Evolutionary conservation across 2,329 filamentous ascomycete species (phyloP), one percentile per base, ranked within the genome.

Genomic region (Colletotrichum limetticola): DNA sequence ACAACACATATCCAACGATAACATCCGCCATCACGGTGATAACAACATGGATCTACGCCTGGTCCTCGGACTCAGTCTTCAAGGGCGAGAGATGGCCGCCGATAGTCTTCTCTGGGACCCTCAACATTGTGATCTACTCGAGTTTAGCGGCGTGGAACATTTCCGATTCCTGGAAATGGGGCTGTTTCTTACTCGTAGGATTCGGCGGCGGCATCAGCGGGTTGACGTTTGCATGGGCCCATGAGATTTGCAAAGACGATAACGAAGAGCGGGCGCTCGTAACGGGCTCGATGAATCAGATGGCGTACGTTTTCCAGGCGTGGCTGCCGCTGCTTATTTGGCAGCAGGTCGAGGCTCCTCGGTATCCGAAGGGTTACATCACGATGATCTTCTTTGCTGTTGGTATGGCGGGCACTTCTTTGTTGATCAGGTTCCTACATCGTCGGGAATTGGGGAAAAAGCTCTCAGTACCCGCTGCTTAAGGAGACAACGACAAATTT

Each of bases 271-370:
- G 91, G 11, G 91, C 92, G 0, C 82, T 94, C 4, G 90, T 93
- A 0, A 87, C 91, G 0, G 91, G 86, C 0, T 82, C 85, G 19
- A 93, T 93, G 90, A 94, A 93, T 72, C 88, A 92, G 78, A 87
- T 93, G 83, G 91, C 91, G 0, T 93, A 93, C 72, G 90, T 93
- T 1, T 81, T 94, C 56, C 91, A 93, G 77, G 90, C 91, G 0
- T 94, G 91, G 91, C 79, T 94, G 55, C 92, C 92, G 7, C 84
- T 92, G 37, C 78, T 92, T 9, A 86, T 92, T 11, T 93, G 91
- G 91, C 88, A 91, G 80, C 89, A 91, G 77, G 84, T 91, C 0
- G 90, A 92, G 69, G 89, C 87, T 0, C 91, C 91, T 0, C 75
- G 82, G 56, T 93, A 92, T 68, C 83, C 81, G 1, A 92, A 92